phyloP scores from a whole-genome alignment of 2,329 filamentous ascomycete species.

The Catunica adiposa region DNA sequence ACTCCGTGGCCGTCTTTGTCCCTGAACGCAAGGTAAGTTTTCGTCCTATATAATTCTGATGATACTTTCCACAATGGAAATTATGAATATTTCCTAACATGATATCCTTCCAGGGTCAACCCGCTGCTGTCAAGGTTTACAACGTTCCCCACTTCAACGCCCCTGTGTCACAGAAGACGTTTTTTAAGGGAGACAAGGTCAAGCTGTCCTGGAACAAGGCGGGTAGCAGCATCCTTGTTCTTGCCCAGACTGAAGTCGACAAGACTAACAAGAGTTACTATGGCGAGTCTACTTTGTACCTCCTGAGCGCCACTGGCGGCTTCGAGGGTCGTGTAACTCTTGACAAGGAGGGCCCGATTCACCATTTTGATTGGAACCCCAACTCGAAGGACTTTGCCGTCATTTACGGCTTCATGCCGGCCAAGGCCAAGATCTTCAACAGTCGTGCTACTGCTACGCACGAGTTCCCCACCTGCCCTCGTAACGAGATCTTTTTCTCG shows the following conservation, averaged over 20 bases:
- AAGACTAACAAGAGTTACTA: constrained; percentile 99
- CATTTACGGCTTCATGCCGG: constrained; percentile 97
- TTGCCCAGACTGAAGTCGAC: constrained; percentile 95
- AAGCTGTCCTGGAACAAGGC: constrained; percentile 95
- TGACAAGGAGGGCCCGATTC: constrained; percentile 94
- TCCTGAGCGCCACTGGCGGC: constrained; percentile 76
- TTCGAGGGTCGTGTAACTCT: constrained; percentile 85
- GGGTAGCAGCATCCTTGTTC: constrained; percentile 79
- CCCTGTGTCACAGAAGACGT: constrained; percentile 90
- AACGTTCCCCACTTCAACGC: constrained; percentile 72
- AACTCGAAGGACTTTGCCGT: constrained; percentile 97
- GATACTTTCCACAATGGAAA: no score
- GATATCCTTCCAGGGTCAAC: constrained; percentile 54
- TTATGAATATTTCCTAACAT: constrained; percentile 14
- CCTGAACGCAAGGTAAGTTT: constrained; percentile 74
- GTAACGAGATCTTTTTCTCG: constrained; percentile 91
- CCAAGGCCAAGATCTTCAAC: constrained; percentile 97
- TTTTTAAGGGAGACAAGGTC: constrained; percentile 98
- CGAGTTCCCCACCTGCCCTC: constrained; percentile 69
- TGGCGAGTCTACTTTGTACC: constrained; percentile 91
- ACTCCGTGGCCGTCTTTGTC: constrained; percentile 86
- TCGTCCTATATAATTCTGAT: not conserved
- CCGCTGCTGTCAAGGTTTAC: constrained; percentile 84
- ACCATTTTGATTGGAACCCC: constrained; percentile 96
- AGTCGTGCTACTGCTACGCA: constrained; percentile 67